These are phyloP conservation scores for Cnidoscolus chayamansa DNA, from an alignment of 441 rosid genomes.

Conservation along the genomic window DNA sequence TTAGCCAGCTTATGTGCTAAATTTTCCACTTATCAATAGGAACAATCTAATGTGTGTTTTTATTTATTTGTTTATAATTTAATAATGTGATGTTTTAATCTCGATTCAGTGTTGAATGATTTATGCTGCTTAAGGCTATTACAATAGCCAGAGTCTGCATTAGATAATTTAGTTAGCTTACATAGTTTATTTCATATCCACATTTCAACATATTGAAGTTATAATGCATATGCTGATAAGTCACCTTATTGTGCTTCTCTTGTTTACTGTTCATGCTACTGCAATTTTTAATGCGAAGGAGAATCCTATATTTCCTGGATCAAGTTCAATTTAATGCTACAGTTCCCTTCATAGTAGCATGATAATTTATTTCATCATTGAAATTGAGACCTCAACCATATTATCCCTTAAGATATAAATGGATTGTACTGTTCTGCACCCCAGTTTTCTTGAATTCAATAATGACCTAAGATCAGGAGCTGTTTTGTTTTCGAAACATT, in stretches of 20 bases:
- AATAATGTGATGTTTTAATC: neutral
- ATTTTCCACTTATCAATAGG: neutral
- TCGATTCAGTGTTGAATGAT: neutral
- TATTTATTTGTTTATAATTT: too few species aligned
- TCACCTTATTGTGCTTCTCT: neutral
- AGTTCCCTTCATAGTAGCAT: neutral
- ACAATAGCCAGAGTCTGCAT: neutral
- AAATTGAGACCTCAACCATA: neutral
- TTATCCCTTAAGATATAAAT: neutral
- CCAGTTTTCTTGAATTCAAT: neutral
- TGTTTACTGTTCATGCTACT: neutral
- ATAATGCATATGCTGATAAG: neutral
- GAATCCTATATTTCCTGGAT: neutral
- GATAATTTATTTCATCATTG: neutral
- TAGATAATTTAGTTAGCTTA: neutral
- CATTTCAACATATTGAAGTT: neutral
- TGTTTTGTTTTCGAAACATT: neutral
- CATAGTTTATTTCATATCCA: neutral
- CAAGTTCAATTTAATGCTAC: neutral
- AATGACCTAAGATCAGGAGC: too few species aligned
- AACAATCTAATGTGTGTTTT: too few species aligned
- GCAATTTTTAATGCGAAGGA: neutral
- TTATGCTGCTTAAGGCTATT: neutral
- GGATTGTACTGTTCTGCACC: neutral
- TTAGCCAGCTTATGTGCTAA: neutral